A percentile compares a stretch with the other conserved stretches of the same genome.
phyloP scores from a whole-genome alignment of 257 asterid genomes.

The Nicotiana undulata region DNA sequence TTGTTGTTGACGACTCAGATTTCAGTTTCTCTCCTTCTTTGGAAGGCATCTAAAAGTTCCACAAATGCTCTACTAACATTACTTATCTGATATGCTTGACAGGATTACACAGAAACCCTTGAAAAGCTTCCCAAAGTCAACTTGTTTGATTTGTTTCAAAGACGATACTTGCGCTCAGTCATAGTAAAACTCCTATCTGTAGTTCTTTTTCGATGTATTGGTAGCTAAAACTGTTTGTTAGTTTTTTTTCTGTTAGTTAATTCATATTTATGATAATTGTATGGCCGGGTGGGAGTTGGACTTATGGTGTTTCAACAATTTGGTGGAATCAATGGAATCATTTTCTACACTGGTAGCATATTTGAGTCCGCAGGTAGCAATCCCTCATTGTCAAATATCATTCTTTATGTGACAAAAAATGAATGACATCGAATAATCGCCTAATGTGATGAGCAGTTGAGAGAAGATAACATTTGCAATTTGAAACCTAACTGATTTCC shows the following conservation, averaged over 20 bases:
- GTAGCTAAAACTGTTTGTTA: not conserved
- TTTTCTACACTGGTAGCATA: conserved; percentile 86
- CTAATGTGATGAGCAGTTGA: not conserved
- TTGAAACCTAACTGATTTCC: not conserved
- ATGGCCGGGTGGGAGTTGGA: conserved; percentile 76
- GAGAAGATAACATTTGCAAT: not conserved
- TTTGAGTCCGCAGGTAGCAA: conserved; percentile 70
- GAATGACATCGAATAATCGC: not conserved
- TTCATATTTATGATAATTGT: not conserved
- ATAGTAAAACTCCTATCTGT: too few relatives aligned
- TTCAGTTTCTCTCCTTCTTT: too few relatives aligned
- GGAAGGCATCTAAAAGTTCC: too few relatives aligned
- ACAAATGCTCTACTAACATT: not conserved
- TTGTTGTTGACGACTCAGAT: too few relatives aligned
- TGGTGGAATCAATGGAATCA: conserved; percentile 89
- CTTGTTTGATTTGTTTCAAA: conserved; percentile 64
- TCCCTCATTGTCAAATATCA: not conserved
- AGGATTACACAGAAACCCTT: conserved; percentile 82
- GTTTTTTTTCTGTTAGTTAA: not conserved
- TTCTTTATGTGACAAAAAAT: not conserved
- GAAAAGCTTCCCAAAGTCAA: conserved; percentile 74
- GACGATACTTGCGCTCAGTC: conserved; percentile 64
- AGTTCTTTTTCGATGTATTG: not conserved
- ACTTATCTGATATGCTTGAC: not conserved
- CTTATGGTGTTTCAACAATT: conserved; percentile 91